Conservation (phyloP, 2,329 filamentous ascomycete genomes). For the Cladophialophora chaetospira region DNA sequence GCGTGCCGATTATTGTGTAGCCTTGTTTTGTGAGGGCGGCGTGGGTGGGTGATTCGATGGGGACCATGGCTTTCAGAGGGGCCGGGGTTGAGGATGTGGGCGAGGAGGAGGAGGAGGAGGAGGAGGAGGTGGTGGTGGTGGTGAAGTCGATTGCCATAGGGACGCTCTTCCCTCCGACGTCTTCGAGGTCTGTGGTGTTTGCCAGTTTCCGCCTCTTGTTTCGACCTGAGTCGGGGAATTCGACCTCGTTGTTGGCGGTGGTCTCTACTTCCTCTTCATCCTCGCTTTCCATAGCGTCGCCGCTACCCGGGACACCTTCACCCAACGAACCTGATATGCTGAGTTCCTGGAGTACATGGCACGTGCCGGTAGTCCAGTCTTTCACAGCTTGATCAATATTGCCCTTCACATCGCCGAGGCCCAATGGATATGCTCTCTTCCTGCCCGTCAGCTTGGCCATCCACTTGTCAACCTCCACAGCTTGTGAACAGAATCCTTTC, state of each 20-base stretch:
- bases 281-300: slow-evolving; percentile 81
- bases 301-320: slow-evolving; percentile 74
- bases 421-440: slow-evolving; percentile 85
- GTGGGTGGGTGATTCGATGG: slow-evolving; percentile 85
- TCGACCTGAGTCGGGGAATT: slow-evolving; percentile 43
- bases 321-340: slow-evolving; percentile 56
- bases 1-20: slow-evolving; percentile 90
- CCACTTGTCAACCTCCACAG: slow-evolving; percentile 88
- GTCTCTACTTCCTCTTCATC: slow-evolving; percentile 65
- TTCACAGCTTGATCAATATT: slow-evolving; percentile 67
- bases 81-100: slow-evolving; percentile 38
- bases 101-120: slow-evolving; percentile 65
- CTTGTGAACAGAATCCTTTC: slow-evolving; percentile 91
- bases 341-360: slow-evolving; percentile 68
- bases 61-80: slow-evolving; percentile 86
- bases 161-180: slow-evolving; percentile 57
- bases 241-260: slow-evolving; percentile 56
- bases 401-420: slow-evolving; percentile 81
- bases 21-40: slow-evolving; percentile 91
- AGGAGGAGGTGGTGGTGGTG: slow-evolving; percentile 46
- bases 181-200: slow-evolving; percentile 77
- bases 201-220: slow-evolving; percentile 48
- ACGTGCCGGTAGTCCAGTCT: slow-evolving; percentile 77
- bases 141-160: slow-evolving; percentile 84
- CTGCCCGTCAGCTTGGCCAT: slow-evolving; percentile 90